Conservation (phyloP, 2,329 filamentous ascomycete genomes). For the Ceratocystis variospora region DNA sequence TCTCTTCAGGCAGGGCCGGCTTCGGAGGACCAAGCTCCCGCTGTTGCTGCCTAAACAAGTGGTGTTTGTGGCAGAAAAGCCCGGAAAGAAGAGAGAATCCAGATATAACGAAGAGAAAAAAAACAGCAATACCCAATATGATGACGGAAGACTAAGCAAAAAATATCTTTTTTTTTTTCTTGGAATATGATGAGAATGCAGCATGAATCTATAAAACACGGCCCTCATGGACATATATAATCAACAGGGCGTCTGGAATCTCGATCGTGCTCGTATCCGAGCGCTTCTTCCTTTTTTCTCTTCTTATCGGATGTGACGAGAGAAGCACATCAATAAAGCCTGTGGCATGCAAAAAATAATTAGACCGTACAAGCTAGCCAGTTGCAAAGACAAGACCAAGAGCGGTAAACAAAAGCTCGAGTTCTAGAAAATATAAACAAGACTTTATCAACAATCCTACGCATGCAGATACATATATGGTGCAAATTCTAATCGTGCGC, state of each 20-base stretch:
- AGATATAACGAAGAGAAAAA: not conserved
- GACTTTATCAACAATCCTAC: not conserved
- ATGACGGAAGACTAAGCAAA: not conserved
- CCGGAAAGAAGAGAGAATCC: too few relatives aligned
- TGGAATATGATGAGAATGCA: not conserved
- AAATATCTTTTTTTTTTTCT: not conserved
- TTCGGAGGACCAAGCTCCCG: constrained; percentile 25
- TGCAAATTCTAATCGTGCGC: not conserved
- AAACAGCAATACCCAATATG: constrained; percentile 11
- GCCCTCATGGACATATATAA: not conserved
- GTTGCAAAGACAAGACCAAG: not conserved
- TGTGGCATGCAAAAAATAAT: not conserved
- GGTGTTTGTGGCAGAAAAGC: constrained; percentile 16
- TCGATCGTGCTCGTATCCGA: not conserved
- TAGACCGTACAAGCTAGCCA: not conserved
- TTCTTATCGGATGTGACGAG: not conserved
- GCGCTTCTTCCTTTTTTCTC: not conserved
- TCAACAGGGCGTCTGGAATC: not conserved
- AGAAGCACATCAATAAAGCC: not conserved
- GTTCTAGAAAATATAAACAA: not conserved
- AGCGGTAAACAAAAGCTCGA: not conserved
- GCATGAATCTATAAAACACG: not conserved
- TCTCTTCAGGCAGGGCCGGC: constrained; percentile 25
- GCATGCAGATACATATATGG: not conserved
- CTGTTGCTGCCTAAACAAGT: constrained; percentile 21